A percentile compares a stretch with the other conserved stretches of the same genome.
phyloP scores from a whole-genome alignment of 2,329 filamentous ascomycete genomes.

The Ophiostoma populinum region DNA sequence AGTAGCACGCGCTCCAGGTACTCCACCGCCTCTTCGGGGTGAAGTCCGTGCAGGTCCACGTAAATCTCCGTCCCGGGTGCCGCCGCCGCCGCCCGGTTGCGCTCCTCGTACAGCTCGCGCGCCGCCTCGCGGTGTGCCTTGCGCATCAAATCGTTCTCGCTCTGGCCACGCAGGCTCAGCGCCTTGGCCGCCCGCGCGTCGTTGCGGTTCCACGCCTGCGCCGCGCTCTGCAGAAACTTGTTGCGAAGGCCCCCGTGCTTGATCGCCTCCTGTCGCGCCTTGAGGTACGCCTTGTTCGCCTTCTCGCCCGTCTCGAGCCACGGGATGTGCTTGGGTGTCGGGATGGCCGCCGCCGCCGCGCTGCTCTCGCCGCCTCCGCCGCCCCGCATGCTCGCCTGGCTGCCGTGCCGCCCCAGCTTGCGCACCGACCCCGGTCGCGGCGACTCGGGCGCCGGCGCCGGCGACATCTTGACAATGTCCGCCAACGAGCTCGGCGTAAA shows the following conservation, averaged over 20 bases:
- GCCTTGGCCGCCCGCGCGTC: constrained; percentile 93
- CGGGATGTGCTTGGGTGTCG: constrained; percentile 77
- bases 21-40: constrained; percentile 89
- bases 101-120: constrained; percentile 78
- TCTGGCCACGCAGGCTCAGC: constrained; percentile 81
- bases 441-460: constrained; percentile 49
- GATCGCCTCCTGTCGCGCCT: constrained; percentile 87
- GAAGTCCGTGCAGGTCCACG: constrained; percentile 93
- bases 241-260: constrained; percentile 93
- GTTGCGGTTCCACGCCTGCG: constrained; percentile 96
- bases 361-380: constrained; percentile 63
- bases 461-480: constrained; percentile 90
- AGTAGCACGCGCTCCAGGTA: constrained; percentile 79
- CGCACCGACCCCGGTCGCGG: constrained; percentile 40
- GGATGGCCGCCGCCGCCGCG: constrained; percentile 64
- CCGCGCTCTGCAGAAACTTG: constrained; percentile 91
- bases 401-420: constrained; percentile 45
- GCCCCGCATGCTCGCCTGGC: constrained; percentile 43
- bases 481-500: constrained; percentile 61
- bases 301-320: constrained; percentile 89
- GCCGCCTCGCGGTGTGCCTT: constrained; percentile 93
- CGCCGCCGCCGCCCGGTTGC: constrained; percentile 50
- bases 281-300: constrained; percentile 87
- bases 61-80: constrained; percentile 49
- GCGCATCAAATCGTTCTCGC: constrained; percentile 92